These are phyloP conservation scores for Hamamelis virginiana DNA, from an alignment of 164 flowering plant genomes.

Conservation along the genomic window DNA sequence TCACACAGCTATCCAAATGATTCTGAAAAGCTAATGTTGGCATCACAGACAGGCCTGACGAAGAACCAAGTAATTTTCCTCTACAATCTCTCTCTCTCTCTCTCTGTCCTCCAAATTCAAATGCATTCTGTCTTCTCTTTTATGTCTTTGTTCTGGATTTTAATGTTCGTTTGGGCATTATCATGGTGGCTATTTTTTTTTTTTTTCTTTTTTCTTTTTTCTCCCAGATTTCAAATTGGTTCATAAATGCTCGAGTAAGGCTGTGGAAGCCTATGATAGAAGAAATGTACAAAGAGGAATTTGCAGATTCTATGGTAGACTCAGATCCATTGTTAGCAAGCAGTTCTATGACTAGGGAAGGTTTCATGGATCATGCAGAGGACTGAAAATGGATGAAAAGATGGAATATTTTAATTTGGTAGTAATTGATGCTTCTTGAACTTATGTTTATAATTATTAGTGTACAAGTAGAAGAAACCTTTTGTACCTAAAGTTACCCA, in stretches of 20 bases:
- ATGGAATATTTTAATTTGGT: not conserved
- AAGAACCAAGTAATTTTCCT: slow-evolving; percentile 69
- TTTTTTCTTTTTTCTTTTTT: not conserved
- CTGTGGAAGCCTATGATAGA: slow-evolving; percentile 95
- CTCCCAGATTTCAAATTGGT: slow-evolving; percentile 86
- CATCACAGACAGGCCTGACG: slow-evolving; percentile 81
- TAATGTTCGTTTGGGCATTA: slow-evolving; percentile 3
- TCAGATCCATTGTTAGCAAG: slow-evolving; percentile 36
- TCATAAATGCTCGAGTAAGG: slow-evolving; percentile 84
- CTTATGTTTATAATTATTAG: not conserved
- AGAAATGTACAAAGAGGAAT: slow-evolving; percentile 86
- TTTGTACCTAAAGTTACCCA: too few relatives aligned
- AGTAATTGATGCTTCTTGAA: not conserved
- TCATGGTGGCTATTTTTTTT: too few relatives aligned
- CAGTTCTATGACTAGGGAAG: slow-evolving; percentile 24
- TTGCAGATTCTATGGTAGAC: slow-evolving; percentile 57
- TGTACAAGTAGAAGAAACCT: slow-evolving; percentile 7
- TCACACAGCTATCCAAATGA: slow-evolving; percentile 78
- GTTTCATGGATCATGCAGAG: slow-evolving; percentile 27
- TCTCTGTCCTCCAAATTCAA: too few relatives aligned
- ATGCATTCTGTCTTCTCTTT: not conserved
- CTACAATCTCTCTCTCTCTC: too few relatives aligned
- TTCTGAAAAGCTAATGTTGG: slow-evolving; percentile 75
- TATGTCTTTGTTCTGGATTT: not conserved
- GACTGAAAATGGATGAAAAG: slow-evolving; percentile 5